Evolutionary conservation across 1,139 yeast species (phyloP).

Genomic region (Debaryomycetaceae sp.): DNA sequence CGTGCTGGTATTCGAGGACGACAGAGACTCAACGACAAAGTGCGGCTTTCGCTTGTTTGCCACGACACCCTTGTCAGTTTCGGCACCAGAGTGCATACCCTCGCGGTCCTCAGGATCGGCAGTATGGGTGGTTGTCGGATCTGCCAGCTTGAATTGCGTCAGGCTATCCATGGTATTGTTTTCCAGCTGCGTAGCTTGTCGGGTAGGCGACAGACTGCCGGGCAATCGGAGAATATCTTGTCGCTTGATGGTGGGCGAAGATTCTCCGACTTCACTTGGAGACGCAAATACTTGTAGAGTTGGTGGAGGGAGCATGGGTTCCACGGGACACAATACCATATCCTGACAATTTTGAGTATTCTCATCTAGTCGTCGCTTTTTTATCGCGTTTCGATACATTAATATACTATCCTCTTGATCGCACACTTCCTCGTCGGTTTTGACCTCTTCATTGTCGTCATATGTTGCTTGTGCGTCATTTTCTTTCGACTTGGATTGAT

Average conservation of each 20-base stretch:
- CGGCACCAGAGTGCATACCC: too few relatives aligned
- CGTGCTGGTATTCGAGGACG: too few relatives aligned
- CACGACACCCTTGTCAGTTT: too few relatives aligned
- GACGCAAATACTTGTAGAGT: slow-evolving; percentile 5
- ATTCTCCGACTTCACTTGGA: slow-evolving; percentile 7
- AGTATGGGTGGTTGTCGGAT: too few relatives aligned
- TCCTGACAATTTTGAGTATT: too few relatives aligned
- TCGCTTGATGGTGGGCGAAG: slow-evolving; percentile 6
- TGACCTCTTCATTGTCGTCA: slow-evolving; percentile 4
- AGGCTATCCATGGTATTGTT: too few relatives aligned
- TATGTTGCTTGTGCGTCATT: slow-evolving; percentile 1
- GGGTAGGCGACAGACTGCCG: slow-evolving; percentile 7
- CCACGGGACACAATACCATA: not conserved
- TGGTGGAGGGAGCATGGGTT: slow-evolving; percentile 2
- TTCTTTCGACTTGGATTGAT: slow-evolving; percentile 2
- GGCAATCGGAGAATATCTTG: slow-evolving; percentile 4
- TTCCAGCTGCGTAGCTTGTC: too few relatives aligned
- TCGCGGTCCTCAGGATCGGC: too few relatives aligned
- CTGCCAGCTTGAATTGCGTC: too few relatives aligned
- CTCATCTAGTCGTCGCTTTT: too few relatives aligned
- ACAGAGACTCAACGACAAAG: too few relatives aligned
- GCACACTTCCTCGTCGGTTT: slow-evolving; percentile 8
- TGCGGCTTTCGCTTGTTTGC: too few relatives aligned
- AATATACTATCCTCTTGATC: not conserved
- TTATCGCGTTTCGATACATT: slow-evolving; percentile 2